phyloP scores from a whole-genome alignment of 768 basidiomycete species.

The Naganishia vishniacii region DNA sequence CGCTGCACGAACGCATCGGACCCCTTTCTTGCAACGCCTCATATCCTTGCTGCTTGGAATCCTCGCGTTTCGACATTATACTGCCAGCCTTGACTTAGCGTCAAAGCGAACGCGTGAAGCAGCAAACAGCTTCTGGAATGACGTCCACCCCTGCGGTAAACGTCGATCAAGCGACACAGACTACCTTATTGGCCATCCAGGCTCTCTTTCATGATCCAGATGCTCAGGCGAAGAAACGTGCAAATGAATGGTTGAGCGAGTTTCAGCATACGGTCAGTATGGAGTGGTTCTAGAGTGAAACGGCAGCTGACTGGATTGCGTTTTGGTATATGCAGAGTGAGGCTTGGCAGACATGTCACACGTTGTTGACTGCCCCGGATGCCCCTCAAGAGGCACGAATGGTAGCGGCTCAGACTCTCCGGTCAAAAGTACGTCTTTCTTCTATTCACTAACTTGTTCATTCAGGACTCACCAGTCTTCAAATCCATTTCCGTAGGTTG shows the following conservation, averaged over 20 bases:
- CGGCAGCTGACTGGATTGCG: conserved; percentile 57
- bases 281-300: conserved; percentile 57
- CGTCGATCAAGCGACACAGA: conserved; percentile 26
- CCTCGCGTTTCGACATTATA: too few relatives aligned
- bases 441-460: neutral
- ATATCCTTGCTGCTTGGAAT: too few relatives aligned
- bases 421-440: conserved; percentile 68
- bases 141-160: neutral
- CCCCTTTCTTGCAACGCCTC: too few relatives aligned
- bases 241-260: conserved; percentile 93
- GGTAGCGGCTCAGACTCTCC: conserved; percentile 94
- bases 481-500: conserved; percentile 61
- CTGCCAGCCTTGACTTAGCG: too few relatives aligned
- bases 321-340: conserved; percentile 62
- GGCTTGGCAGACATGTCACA: conserved; percentile 93
- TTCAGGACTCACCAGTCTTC: conserved; percentile 33
- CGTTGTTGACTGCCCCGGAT: conserved; percentile 74
- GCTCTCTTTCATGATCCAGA: conserved; percentile 58
- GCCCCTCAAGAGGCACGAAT: conserved; percentile 73
- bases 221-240: conserved; percentile 71
- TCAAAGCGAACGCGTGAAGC: conserved; percentile 1
- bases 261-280: conserved; percentile 99
- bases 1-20: too few relatives aligned
- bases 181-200: conserved; percentile 47
- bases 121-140: conserved; percentile 7